A percentile compares a stretch with the other conserved stretches of the same genome.
Conservation (phyloP, 2,329 filamentous ascomycete genomes). For the Drechmeria coniospora region DNA sequence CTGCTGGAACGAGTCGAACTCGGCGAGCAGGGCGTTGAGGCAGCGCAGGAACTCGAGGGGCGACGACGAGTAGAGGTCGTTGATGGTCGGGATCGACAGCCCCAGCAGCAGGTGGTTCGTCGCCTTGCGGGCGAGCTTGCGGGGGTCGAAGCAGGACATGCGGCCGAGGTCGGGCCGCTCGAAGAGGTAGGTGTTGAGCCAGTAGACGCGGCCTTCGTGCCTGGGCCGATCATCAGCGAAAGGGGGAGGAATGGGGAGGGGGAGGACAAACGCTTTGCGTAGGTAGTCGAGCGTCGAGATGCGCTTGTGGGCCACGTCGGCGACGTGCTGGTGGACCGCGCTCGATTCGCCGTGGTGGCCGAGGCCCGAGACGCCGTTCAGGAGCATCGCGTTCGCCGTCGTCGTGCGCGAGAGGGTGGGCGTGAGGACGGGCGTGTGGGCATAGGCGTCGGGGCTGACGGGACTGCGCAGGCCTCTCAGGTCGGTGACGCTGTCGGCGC, state of each 20-base stretch:
- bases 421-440: too few relatives aligned
- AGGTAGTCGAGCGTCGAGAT: slow-evolving; percentile 91
- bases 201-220: slow-evolving; percentile 87
- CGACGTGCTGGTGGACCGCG: slow-evolving; percentile 48
- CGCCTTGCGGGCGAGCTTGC: slow-evolving; percentile 75
- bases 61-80: slow-evolving; percentile 71
- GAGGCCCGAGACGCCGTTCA: slow-evolving; percentile 5
- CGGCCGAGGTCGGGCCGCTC: slow-evolving; percentile 64
- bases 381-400: slow-evolving; percentile 9
- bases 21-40: slow-evolving; percentile 68
- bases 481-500: slow-evolving; percentile 6
- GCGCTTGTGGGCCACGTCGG: slow-evolving; percentile 77
- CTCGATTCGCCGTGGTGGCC: slow-evolving; percentile 30
- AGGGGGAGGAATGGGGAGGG: neutral
- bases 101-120: slow-evolving; percentile 90
- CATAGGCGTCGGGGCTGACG: slow-evolving; percentile 6
- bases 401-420: slow-evolving; percentile 3
- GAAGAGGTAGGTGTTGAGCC: slow-evolving; percentile 96
- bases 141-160: slow-evolving; percentile 72
- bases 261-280: slow-evolving; percentile 63
- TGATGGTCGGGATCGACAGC: slow-evolving; percentile 73
- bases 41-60: slow-evolving; percentile 76
- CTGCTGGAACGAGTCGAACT: slow-evolving; percentile 89
- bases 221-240: slow-evolving; percentile 25
- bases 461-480: too few relatives aligned